phyloP scores from a whole-genome alignment of 75 land plant species.

The Cunninghamia lanceolata region DNA sequence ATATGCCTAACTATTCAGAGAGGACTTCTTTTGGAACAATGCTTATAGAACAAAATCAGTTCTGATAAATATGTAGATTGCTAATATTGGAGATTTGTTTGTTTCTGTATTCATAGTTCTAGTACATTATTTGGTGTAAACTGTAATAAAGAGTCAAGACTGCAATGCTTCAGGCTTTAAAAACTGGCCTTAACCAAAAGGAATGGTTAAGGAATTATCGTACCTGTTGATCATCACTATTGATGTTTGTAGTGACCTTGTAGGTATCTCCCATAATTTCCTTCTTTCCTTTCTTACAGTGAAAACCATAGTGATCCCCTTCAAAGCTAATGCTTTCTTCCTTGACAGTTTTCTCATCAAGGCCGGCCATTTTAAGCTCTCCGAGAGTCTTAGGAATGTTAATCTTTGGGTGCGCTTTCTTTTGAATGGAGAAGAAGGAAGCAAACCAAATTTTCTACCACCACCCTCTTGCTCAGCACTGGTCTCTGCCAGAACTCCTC shows the following conservation, averaged over 20 bases:
- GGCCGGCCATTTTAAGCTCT: neutral
- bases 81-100: neutral
- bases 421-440: too few species aligned
- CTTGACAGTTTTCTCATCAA: neutral
- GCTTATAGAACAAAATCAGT: too few species aligned
- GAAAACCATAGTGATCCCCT: slow-evolving; percentile 18
- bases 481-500: too few species aligned
- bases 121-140: neutral
- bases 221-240: slow-evolving; percentile 41
- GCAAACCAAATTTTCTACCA: too few species aligned
- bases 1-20: neutral
- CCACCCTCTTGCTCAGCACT: too few species aligned
- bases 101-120: neutral
- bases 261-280: slow-evolving; percentile 33
- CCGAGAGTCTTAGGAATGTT: slow-evolving; percentile 5
- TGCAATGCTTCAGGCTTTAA: neutral
- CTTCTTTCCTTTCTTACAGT: slow-evolving; percentile 34
- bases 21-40: too few species aligned
- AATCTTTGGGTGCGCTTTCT: too few species aligned
- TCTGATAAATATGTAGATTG: too few species aligned
- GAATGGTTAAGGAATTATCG: neutral
- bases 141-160: neutral
- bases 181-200: neutral
- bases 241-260: slow-evolving; percentile 19
- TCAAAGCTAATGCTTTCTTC: slow-evolving; percentile 10